Conservation (phyloP, 768 basidiomycete genomes). For the Leccinum subgranulosum region DNA sequence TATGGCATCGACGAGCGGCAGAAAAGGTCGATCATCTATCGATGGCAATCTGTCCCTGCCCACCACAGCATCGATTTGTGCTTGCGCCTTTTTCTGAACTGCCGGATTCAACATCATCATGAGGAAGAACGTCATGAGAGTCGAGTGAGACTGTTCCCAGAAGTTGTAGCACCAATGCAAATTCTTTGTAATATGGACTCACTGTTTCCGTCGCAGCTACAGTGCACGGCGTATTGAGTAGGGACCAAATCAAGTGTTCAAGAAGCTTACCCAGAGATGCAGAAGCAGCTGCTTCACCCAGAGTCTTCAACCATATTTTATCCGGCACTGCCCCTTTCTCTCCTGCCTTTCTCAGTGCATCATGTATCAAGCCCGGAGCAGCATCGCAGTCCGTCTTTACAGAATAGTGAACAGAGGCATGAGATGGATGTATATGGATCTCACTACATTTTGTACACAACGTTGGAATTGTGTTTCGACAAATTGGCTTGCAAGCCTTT, state of each 20-base stretch:
- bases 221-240: not conserved
- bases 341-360: conserved; percentile 3
- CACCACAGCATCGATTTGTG: conserved; percentile 7
- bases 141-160: not conserved
- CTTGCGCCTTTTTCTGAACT: conserved; percentile 7
- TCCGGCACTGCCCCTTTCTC: not conserved
- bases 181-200: not conserved
- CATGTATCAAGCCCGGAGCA: conserved; percentile 3
- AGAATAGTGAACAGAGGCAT: not conserved
- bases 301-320: conserved; percentile 1
- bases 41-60: conserved; percentile 5
- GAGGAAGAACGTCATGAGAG: conserved; percentile 4
- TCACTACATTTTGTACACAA: conserved; percentile 6
- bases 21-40: conserved; percentile 6
- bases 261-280: conserved; percentile 9
- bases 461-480: conserved; percentile 4
- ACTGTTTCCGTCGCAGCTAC: conserved; percentile 1
- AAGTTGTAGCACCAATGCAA: not conserved
- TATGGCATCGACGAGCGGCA: conserved; percentile 9
- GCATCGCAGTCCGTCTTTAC: not conserved
- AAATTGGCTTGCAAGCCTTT: not conserved
- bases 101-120: conserved; percentile 6
- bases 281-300: conserved; percentile 6
- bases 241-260: not conserved
- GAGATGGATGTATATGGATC: too few relatives aligned